A percentile compares a stretch with the other conserved stretches of the same genome.
Evolutionary conservation across 2,329 filamentous ascomycete genomes (phyloP).

Genomic region (Chaetomium globosum): DNA sequence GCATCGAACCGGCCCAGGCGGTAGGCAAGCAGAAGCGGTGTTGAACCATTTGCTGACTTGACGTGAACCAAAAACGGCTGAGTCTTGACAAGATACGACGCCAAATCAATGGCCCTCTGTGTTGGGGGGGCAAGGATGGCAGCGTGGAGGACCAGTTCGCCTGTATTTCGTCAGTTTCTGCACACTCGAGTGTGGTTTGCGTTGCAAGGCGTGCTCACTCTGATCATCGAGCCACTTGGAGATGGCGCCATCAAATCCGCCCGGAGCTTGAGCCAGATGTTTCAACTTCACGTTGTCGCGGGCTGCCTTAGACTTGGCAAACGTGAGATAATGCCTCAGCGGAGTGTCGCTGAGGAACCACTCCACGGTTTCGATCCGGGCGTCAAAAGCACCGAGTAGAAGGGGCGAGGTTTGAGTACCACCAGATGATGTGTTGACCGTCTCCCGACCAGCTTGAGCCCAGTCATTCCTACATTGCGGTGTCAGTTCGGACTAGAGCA

Average conservation of each 20-base stretch:
- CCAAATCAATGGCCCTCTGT: constrained; percentile 53
- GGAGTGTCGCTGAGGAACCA: constrained; percentile 78
- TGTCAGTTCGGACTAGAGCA: neutral
- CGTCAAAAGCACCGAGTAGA: constrained; percentile 58
- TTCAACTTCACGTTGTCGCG: constrained; percentile 64
- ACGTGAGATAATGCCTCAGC: constrained; percentile 67
- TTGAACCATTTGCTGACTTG: constrained; percentile 60
- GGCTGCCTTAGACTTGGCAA: constrained; percentile 61
- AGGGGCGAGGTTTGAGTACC: constrained; percentile 59
- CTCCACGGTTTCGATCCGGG: constrained; percentile 69
- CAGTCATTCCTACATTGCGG: constrained; percentile 59
- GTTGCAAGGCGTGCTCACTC: constrained; percentile 48
- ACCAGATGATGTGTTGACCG: constrained; percentile 44
- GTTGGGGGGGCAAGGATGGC: constrained; percentile 55
- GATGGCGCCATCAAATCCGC: constrained; percentile 66
- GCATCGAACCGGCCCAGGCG: constrained; percentile 56
- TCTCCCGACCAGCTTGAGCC: constrained; percentile 64
- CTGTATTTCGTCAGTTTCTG: constrained; percentile 43
- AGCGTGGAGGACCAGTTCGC: constrained; percentile 67
- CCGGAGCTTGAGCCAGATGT: constrained; percentile 60
- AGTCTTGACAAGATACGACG: constrained; percentile 67
- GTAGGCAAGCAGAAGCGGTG: constrained; percentile 71
- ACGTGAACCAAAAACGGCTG: constrained; percentile 64
- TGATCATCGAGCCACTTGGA: constrained; percentile 63
- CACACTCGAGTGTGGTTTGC: neutral